Evolutionary conservation across 2,329 filamentous ascomycete species (phyloP).

Genomic region (Aspergillus jensenii): DNA sequence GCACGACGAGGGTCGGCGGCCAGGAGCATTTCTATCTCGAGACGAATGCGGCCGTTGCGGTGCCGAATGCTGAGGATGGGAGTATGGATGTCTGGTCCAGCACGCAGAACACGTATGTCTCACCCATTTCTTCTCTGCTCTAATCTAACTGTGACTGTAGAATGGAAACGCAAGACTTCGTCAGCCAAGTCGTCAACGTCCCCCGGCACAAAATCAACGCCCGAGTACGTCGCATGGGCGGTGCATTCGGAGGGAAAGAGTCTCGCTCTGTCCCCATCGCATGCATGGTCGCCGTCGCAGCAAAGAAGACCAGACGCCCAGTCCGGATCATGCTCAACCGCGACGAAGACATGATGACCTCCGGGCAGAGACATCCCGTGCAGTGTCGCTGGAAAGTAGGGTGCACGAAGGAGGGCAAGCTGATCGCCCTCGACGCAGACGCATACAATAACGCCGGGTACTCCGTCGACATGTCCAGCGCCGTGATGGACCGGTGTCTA

Average conservation of each 20-base stretch:
- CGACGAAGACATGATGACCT: conserved; percentile 91
- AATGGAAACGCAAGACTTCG: conserved; percentile 80
- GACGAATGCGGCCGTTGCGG: conserved; percentile 79
- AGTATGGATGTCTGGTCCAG: conserved; percentile 93
- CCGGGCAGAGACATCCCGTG: conserved; percentile 92
- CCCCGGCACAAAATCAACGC: conserved; percentile 78
- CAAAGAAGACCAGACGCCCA: conserved; percentile 77
- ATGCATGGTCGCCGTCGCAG: conserved; percentile 79
- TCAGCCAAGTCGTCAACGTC: conserved; percentile 72
- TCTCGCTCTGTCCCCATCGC: conserved; percentile 82
- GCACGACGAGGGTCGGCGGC: conserved; percentile 83
- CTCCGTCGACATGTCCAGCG: conserved; percentile 67
- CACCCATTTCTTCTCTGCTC: too few relatives aligned
- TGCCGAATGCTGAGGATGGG: conserved; percentile 89
- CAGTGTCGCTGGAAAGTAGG: conserved; percentile 89
- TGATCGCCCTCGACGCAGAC: conserved; percentile 86
- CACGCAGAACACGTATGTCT: conserved; percentile 73
- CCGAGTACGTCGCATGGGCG: conserved; percentile 86
- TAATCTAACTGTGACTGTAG: conserved; percentile 24
- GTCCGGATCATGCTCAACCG: conserved; percentile 95
- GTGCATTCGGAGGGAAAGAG: conserved; percentile 96
- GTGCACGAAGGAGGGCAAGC: conserved; percentile 89
- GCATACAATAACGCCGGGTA: conserved; percentile 94
- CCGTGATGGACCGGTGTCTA: conserved; percentile 81
- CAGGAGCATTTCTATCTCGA: conserved; percentile 98